Evolutionary conservation across 495 filamentous ascomycete species (phyloP), one percentile per base, ranked within the genome.

Genomic region (Daldinia vernicosa): DNA sequence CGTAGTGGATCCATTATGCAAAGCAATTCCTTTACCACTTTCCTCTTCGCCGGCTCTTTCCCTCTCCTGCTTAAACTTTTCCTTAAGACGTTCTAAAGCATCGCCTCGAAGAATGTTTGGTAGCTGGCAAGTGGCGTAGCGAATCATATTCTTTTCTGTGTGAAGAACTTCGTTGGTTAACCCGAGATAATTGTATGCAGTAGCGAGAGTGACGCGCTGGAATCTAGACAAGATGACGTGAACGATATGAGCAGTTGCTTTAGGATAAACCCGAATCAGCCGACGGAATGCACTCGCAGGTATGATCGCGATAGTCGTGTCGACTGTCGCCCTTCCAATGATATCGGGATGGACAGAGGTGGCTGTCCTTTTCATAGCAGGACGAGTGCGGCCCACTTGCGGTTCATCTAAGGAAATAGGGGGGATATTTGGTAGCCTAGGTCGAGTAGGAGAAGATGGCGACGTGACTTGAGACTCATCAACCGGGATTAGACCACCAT

Each of bases 301-400:
- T 69, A 99, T 98, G 74, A 99, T 95, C 15, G 95, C 95, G 79
- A 99, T 98, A 0, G 96, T 99, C 0, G 95, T 98, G 77, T 99
- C 95, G 22, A 96, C 92, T 33, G 93, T 97, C n/a, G 95, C 95
- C 70, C 95, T 88, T 8, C 94, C 95, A 65, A 98, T 93, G 71
- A 99, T 96, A 77, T 99, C 95, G 12, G 95, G 95, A 80, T 99
- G 95, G 0, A 91, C 95, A 2, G 96, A 98, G 70, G 89, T 91
- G 70, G 80, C 84, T 53, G 79, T 80, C 68, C 81, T 83, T 40
- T 79, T 80, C 1, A 62, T 19, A 50, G 67, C 60, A 47, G 64
- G 70, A 33, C 35, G 67, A 8, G 39, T 43, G 19, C 33, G 65
- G 40, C 80, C 80, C 24, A 74, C 76, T 15, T 83, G 80, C 3